Conservation (phyloP, 2,329 filamentous ascomycete species). For the Botrytis porri region DNA sequence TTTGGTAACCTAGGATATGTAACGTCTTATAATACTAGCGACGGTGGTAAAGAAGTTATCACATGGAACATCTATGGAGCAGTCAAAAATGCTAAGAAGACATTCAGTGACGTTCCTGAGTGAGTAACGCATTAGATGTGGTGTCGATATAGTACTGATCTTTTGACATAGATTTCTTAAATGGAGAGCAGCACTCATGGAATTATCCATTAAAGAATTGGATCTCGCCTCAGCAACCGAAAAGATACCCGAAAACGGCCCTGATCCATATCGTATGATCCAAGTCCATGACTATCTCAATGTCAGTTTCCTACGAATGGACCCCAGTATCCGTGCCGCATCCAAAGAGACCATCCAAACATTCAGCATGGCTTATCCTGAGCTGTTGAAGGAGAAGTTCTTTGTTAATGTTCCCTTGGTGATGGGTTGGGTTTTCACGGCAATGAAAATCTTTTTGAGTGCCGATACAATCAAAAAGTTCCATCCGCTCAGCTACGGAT, state of each 20-base stretch:
- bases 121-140: constrained; percentile 46
- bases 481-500: constrained; percentile 73
- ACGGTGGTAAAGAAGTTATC: constrained; percentile 58
- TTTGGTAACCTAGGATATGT: constrained; percentile 80
- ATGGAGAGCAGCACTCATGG: constrained; percentile 91
- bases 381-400: constrained; percentile 87
- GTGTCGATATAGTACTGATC: constrained; percentile 8
- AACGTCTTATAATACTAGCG: constrained; percentile 60
- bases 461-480: constrained; percentile 75
- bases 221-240: constrained; percentile 65
- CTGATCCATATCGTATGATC: constrained; percentile 85
- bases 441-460: constrained; percentile 73
- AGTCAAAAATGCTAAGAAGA: constrained; percentile 75
- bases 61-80: constrained; percentile 94
- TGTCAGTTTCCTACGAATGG: constrained; percentile 81
- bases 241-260: constrained; percentile 58
- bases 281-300: constrained; percentile 93
- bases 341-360: constrained; percentile 77
- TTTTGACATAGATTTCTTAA: constrained; percentile 67
- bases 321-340: constrained; percentile 71
- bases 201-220: constrained; percentile 74
- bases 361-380: constrained; percentile 81
- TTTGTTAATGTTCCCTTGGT: constrained; percentile 90
- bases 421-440: constrained; percentile 82
- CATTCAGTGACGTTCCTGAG: constrained; percentile 80